A percentile compares a stretch with the other conserved stretches of the same genome.
Conservation (phyloP, 192 early-diverging fungal genomes). For the Hyaloraphidium curvatum region DNA sequence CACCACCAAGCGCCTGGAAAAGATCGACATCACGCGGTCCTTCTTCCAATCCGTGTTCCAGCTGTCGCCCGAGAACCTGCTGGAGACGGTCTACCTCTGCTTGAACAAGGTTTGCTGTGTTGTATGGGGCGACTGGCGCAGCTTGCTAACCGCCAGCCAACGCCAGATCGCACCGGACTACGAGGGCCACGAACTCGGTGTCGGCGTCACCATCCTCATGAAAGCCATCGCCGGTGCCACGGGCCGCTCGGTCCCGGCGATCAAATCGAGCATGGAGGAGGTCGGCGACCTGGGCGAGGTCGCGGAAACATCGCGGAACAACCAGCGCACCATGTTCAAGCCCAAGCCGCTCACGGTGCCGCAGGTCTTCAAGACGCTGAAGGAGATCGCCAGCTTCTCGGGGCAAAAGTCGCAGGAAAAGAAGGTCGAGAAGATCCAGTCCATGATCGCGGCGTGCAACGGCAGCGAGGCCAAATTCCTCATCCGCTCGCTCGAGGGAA, state of each 20-base stretch:
- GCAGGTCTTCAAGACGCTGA: slow-evolving; percentile 67
- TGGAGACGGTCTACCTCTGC: slow-evolving; percentile 73
- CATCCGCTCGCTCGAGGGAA: slow-evolving; percentile 77
- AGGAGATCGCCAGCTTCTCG: slow-evolving; percentile 62
- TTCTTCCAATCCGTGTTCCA: slow-evolving; percentile 50
- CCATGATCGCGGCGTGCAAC: slow-evolving; percentile 51
- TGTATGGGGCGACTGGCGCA: not conserved
- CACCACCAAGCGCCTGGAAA: slow-evolving; percentile 77
- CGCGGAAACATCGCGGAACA: slow-evolving; percentile 56
- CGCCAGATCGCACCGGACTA: slow-evolving; percentile 79
- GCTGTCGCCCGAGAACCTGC: slow-evolving; percentile 36
- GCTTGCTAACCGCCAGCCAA: not conserved
- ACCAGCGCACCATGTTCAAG: slow-evolving; percentile 65
- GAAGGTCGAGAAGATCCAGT: slow-evolving; percentile 58
- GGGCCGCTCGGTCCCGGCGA: slow-evolving; percentile 43
- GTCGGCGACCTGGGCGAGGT: slow-evolving; percentile 81
- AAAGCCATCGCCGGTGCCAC: slow-evolving; percentile 86
- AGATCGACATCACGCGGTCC: slow-evolving; percentile 42
- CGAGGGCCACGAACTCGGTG: slow-evolving; percentile 85
- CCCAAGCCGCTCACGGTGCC: slow-evolving; percentile 60
- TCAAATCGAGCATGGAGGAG: slow-evolving; percentile 59
- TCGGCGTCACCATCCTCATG: slow-evolving; percentile 82
- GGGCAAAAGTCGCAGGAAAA: slow-evolving; percentile 59
- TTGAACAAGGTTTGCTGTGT: slow-evolving; percentile 46
- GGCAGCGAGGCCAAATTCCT: slow-evolving; percentile 72